These are phyloP conservation scores for Suillus sp. DNA, from an alignment of 768 basidiomycete species.

Conservation along the genomic window DNA sequence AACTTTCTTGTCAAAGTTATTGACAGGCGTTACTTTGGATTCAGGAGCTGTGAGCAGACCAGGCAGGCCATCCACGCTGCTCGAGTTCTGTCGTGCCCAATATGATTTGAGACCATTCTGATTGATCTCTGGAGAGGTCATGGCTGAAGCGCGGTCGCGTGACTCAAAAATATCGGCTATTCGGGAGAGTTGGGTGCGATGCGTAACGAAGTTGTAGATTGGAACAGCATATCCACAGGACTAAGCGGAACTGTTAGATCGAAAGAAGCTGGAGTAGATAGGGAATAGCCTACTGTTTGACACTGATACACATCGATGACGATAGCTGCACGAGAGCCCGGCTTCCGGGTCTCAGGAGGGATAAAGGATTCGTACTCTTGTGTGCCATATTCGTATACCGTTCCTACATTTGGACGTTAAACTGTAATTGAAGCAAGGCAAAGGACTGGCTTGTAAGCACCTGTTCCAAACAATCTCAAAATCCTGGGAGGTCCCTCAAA, in stretches of 20 bases:
- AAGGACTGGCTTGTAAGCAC: slow-evolving; percentile 32
- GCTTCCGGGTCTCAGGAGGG: slow-evolving; percentile 46
- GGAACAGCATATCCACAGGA: slow-evolving; percentile 71
- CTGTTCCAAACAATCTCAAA: slow-evolving; percentile 56
- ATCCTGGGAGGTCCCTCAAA: slow-evolving; percentile 66
- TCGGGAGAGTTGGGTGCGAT: slow-evolving; percentile 54
- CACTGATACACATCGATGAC: too few relatives aligned
- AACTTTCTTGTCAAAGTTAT: slow-evolving; percentile 21
- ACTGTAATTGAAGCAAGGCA: neutral
- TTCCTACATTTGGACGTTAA: slow-evolving; percentile 41
- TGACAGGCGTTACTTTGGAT: slow-evolving; percentile 17
- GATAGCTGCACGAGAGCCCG: slow-evolving; percentile 63
- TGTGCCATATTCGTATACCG: slow-evolving; percentile 63
- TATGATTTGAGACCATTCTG: slow-evolving; percentile 49
- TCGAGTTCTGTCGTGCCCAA: slow-evolving; percentile 52
- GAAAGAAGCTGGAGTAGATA: neutral
- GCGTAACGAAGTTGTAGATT: slow-evolving; percentile 56
- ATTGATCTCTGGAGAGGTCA: slow-evolving; percentile 3
- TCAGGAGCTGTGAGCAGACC: slow-evolving; percentile 40
- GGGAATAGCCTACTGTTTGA: slow-evolving; percentile 40
- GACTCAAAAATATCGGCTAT: slow-evolving; percentile 45
- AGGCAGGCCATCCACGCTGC: slow-evolving; percentile 61
- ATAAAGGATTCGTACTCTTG: too few relatives aligned
- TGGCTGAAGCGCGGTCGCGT: slow-evolving; percentile 32
- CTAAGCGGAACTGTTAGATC: slow-evolving; percentile 32